Conservation (phyloP, 768 basidiomycete genomes). For the Naganishia vishniacii region DNA sequence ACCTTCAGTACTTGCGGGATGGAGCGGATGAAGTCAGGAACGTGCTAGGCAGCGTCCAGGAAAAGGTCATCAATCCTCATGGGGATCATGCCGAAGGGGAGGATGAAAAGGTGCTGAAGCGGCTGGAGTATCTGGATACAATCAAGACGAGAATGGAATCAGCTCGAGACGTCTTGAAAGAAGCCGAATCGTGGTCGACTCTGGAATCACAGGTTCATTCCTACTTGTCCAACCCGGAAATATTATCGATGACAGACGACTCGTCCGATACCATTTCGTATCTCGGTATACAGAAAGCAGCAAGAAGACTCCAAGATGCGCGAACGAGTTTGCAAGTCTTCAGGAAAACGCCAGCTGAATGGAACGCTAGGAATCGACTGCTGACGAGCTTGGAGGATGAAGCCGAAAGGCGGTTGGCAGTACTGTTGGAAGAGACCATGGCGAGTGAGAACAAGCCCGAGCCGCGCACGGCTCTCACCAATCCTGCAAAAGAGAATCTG, state of each 20-base stretch:
- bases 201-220: slow-evolving; percentile 86
- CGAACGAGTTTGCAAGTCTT: slow-evolving; percentile 84
- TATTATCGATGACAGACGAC: slow-evolving; percentile 57
- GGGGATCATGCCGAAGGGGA: slow-evolving; percentile 34
- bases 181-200: slow-evolving; percentile 95
- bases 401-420: slow-evolving; percentile 63
- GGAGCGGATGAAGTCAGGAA: slow-evolving; percentile 71
- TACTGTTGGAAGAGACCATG: slow-evolving; percentile 1
- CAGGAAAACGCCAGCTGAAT: slow-evolving; percentile 76
- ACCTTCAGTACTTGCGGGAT: slow-evolving; percentile 95
- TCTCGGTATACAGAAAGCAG: slow-evolving; percentile 56
- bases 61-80: slow-evolving; percentile 49
- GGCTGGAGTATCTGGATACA: slow-evolving; percentile 72
- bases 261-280: slow-evolving; percentile 52
- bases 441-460: background rate
- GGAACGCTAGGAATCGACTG: slow-evolving; percentile 74
- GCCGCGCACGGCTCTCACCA: background rate
- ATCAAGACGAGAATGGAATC: slow-evolving; percentile 83
- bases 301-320: slow-evolving; percentile 85
- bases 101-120: slow-evolving; percentile 66
- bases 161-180: slow-evolving; percentile 77
- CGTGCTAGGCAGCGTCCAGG: slow-evolving; percentile 61
- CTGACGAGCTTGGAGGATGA: slow-evolving; percentile 93
- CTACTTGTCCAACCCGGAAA: slow-evolving; percentile 54
- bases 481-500: background rate